A percentile compares a stretch with the other conserved stretches of the same genome.
Evolutionary conservation across 177 flowering plant species (phyloP).

Genomic region (Vitis hybrid): DNA sequence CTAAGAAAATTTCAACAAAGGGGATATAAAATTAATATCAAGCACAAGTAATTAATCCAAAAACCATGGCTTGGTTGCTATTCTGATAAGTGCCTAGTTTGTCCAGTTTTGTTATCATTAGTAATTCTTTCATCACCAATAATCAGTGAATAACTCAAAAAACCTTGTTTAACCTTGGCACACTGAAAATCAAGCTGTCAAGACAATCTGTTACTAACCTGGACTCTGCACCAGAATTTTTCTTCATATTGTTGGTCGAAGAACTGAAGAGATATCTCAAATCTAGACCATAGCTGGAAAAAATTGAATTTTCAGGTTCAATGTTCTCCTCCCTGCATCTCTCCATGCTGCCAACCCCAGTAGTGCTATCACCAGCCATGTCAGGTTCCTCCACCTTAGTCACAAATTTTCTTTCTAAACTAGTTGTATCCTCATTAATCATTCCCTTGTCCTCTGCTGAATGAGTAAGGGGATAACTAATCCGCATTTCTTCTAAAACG

Average conservation of each 20-base stretch:
- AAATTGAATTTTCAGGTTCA: conserved; percentile 11
- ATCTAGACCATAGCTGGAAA: conserved; percentile 37
- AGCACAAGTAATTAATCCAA: no score
- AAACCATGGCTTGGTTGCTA: no score
- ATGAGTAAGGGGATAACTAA: conserved; percentile 46
- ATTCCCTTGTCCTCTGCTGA: conserved; percentile 16
- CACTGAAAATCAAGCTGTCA: background rate
- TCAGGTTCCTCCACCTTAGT: conserved; percentile 21
- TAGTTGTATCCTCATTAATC: conserved; percentile 9
- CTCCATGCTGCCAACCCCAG: conserved; percentile 12
- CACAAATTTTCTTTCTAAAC: conserved; percentile 15
- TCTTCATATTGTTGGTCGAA: conserved; percentile 19
- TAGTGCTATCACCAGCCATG: conserved; percentile 5
- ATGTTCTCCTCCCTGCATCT: conserved; percentile 8
- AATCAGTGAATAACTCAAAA: no score
- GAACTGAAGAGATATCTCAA: conserved; percentile 33
- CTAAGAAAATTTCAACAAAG: no score
- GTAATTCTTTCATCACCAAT: no score
- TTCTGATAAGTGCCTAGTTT: no score
- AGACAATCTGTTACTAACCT: conserved; percentile 32
- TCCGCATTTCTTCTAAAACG: conserved; percentile 79
- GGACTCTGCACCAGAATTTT: conserved; percentile 26
- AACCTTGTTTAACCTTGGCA: background rate
- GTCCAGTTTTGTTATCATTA: no score
- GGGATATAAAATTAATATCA: no score